Evolutionary conservation across 2,329 filamentous ascomycete genomes (phyloP), one percentile per base, ranked within the genome.

Genomic region (Venturia carpophila): DNA sequence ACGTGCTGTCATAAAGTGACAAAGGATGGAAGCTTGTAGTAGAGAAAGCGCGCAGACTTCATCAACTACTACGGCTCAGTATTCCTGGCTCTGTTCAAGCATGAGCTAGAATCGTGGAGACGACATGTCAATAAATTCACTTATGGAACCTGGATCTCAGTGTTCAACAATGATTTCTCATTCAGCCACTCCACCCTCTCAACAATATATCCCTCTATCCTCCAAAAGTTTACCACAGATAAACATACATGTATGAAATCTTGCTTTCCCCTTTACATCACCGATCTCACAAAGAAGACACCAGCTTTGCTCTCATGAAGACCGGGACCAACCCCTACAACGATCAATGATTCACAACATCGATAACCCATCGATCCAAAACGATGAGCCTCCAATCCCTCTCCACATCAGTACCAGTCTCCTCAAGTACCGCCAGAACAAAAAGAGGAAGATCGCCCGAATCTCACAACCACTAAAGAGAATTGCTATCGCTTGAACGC

Each of bases 401-500:
- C 37, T 58, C 27, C 52, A n/a, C 34, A 41, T 58, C 27, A 37
- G 37, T 37, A 58, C 52, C 52, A n/a, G 11, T 37, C 52, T 37
- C 30, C 30, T 9, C 30, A 37, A 58, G 11, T 21, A 27, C 47
- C 11, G 30, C 30, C 24, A 27, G 21, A 27, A 24, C 19, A 5
- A 34, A 56, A 37, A 58, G 10, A 27, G 21, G 47, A 27, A 52
- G 21, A 52, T 27, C 47, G 47, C 21, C 52, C 17, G 30, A n/a
- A 58, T 58, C 52, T 13, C 19, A 15, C 27, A 2, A 19, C 11
- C 3, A 37, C 37, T n/a, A 37, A 58, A 37, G 15, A 27, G 24
- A 37, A 34, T 58, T 37, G 30, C 52, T 37, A 58, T 58, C 52
- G 52, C 52, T 58, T 58, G 52, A 58, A 58, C 52, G 52, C 52